Evolutionary conservation across 371 early-diverging fungal genomes (phyloP).

Genomic region (Rhizopus delemar): DNA sequence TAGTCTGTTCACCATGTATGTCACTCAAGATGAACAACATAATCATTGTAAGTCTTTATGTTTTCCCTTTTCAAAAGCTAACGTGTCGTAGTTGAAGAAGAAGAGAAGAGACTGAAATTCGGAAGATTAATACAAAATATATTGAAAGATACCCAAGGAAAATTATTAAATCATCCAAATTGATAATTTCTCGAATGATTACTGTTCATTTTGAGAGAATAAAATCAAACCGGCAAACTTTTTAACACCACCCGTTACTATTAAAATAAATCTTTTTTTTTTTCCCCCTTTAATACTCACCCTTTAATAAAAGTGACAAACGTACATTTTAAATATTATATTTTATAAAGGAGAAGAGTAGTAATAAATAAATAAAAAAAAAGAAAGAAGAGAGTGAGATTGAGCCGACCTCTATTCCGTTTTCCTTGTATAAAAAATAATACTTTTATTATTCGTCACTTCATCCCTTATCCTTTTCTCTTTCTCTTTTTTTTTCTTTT

Average conservation of each 20-base stretch:
- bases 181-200: slow-evolving; percentile 3
- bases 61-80: neutral
- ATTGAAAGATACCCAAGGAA: slow-evolving; percentile 81
- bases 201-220: too few species aligned
- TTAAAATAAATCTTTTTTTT: too few species aligned
- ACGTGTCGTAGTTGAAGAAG: slow-evolving; percentile 20
- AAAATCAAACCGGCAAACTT: too few species aligned
- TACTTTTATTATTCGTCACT: slow-evolving; percentile 3
- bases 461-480: slow-evolving; percentile 2
- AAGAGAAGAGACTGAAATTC: slow-evolving; percentile 55
- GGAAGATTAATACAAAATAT: slow-evolving; percentile 72
- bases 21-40: slow-evolving; percentile 53
- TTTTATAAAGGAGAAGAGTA: too few species aligned
- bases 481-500: neutral
- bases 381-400: too few species aligned
- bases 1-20: slow-evolving; percentile 66
- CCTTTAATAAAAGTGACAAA: too few species aligned
- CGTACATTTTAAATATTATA: too few species aligned
- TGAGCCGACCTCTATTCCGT: slow-evolving; percentile 24
- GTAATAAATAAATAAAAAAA: neutral
- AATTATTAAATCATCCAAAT: slow-evolving; percentile 48
- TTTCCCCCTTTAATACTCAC: too few species aligned
- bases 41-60: neutral
- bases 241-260: too few species aligned
- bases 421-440: slow-evolving; percentile 54